Percentiles rank a stretch among this genome's conserved stretches.
These are phyloP conservation scores for Carex kokanica DNA, from an alignment of 176 grass and related monocot species.

Conservation along the genomic window DNA sequence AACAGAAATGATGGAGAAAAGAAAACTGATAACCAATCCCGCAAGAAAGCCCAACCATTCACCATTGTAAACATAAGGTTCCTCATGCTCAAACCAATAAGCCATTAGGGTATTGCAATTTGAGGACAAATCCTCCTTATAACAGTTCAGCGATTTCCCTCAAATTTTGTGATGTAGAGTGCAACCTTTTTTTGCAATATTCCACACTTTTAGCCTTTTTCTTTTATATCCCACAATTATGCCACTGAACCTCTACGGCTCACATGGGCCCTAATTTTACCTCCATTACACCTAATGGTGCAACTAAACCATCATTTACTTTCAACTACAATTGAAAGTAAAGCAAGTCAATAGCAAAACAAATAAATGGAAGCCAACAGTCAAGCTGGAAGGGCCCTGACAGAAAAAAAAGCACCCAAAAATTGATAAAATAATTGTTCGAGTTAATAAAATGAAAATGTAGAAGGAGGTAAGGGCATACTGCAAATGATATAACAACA, in stretches of 20 bases:
- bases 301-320: neutral
- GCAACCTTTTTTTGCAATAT: neutral
- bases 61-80: neutral
- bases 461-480: slow-evolving; percentile 25
- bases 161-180: neutral
- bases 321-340: neutral
- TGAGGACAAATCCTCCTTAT: neutral
- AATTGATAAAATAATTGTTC: neutral
- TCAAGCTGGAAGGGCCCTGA: neutral
- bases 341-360: neutral
- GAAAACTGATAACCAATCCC: neutral
- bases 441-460: slow-evolving; percentile 2
- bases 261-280: neutral
- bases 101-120: neutral
- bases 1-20: neutral
- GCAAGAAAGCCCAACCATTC: neutral
- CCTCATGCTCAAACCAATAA: neutral
- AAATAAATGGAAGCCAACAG: neutral
- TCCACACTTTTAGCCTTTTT: neutral
- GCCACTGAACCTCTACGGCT: neutral
- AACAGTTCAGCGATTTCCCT: neutral
- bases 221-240: neutral
- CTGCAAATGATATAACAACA: slow-evolving; percentile 91
- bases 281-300: neutral
- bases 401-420: neutral